Base-by-base conservation (phyloP, 495 filamentous ascomycete species). In the Amniculicola lignicola region DNA sequence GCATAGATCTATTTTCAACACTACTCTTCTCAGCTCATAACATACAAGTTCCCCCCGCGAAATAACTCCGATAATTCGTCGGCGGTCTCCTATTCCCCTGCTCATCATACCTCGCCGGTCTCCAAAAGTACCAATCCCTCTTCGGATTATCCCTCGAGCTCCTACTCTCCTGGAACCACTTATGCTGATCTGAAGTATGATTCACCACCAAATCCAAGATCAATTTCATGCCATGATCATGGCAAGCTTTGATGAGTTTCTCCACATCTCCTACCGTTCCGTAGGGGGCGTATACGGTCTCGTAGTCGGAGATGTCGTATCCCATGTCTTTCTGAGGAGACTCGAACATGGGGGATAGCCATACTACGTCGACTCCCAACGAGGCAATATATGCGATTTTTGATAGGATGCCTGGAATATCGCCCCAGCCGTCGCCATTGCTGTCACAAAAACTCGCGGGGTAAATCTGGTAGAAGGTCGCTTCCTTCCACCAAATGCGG, bases 91-190 rank as follows among this genome's bases (percentile, higher is more conserved):
- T 52, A 3, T 33, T 33, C 29, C 29, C 29, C 7, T n/a, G 7
- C 29, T 33, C 29, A 7, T 7, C 29, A 40, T 65, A 67, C 40
- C 55, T 58, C n/a, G 68, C 59, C 1, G 64, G 57, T 22, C 54
- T 38, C 69, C 69, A 72, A 47, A 70, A 67, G 40, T 71, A 70
- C 63, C 66, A 71, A 48, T 71, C 63, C 15, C 67, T 22, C 18
- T 66, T 59, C 19, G 54, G 41, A 50, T 61, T 68, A 11, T 39
- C 24, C 41, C 56, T 68, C 12, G 59, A 64, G 16, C 54, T 58
- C 14, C 57, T 25, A n/a, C 62, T 64, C 35, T 68, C 65, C 21
- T 60, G 49, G 38, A 70, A 70, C 67, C 66, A 70, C n/a, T 11
- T 28, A 45, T 70, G 67, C 38, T 64, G 56, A 22, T 67, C 52